Conservation (phyloP, 2,329 filamentous ascomycete genomes). For the Fusarium buxicola region DNA sequence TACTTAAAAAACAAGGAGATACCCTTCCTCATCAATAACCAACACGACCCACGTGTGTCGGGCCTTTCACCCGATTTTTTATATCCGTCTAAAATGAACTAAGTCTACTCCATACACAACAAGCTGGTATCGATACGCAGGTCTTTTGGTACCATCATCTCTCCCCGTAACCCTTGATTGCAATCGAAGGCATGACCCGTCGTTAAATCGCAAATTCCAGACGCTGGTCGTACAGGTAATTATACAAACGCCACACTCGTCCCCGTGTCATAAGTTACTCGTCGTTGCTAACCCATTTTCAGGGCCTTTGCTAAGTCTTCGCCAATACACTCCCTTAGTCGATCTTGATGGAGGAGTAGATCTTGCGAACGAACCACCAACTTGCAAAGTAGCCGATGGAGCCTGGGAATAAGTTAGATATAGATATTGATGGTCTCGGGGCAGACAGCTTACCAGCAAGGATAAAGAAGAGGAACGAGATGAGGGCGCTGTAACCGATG, state of each 20-base stretch:
- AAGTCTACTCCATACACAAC: slow-evolving; percentile 31
- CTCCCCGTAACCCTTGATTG: slow-evolving; percentile 7
- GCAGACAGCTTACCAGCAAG: slow-evolving; percentile 79
- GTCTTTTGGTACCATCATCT: slow-evolving; percentile 7
- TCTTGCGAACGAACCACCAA: slow-evolving; percentile 93
- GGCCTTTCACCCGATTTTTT: slow-evolving; percentile 22
- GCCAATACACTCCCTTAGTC: slow-evolving; percentile 66
- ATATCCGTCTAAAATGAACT: slow-evolving; percentile 34
- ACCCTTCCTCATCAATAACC: slow-evolving; percentile 29
- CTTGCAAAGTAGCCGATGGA: slow-evolving; percentile 96
- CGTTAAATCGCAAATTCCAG: slow-evolving; percentile 33
- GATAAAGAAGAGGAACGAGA: slow-evolving; percentile 93
- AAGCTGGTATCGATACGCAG: slow-evolving; percentile 20
- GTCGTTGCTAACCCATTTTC: slow-evolving; percentile 20
- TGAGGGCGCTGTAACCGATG: slow-evolving; percentile 88
- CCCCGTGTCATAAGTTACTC: slow-evolving; percentile 37
- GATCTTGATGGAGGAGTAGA: slow-evolving; percentile 98
- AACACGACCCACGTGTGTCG: slow-evolving; percentile 24
- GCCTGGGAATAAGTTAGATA: slow-evolving; percentile 63
- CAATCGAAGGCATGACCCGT: slow-evolving; percentile 4
- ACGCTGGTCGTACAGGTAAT: slow-evolving; percentile 49
- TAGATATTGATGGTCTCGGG: background rate
- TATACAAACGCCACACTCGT: slow-evolving; percentile 44
- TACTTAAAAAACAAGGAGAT: slow-evolving; percentile 23
- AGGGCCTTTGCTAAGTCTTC: slow-evolving; percentile 5